A percentile compares a stretch with the other conserved stretches of the same genome.
Evolutionary conservation across 2,329 filamentous ascomycete species (phyloP).

Genomic region (Orbilia blumenaviensis): DNA sequence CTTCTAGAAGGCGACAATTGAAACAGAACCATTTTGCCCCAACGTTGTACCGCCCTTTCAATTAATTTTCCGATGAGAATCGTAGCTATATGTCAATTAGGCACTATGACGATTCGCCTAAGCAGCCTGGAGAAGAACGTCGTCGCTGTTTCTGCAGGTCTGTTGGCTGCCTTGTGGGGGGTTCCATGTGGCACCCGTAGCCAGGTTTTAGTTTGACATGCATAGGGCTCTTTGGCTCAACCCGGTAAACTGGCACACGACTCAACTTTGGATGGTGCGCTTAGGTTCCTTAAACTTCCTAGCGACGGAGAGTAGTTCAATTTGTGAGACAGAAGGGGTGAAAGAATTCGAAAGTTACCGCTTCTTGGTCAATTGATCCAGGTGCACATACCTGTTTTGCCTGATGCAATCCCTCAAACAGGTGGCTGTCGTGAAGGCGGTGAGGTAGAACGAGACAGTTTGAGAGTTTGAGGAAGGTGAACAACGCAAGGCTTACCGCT

Average conservation of each 20-base stretch:
- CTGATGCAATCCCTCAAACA: neutral
- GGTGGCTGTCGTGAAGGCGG: constrained; percentile 1
- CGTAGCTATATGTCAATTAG: constrained; percentile 26
- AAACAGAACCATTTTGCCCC: constrained; percentile 30
- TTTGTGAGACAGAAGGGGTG: constrained; percentile 42
- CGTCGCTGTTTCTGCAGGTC: constrained; percentile 48
- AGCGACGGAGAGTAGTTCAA: constrained; percentile 50
- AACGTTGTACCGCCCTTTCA: constrained; percentile 7
- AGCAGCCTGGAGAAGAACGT: constrained; percentile 27
- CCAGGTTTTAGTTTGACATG: constrained; percentile 41
- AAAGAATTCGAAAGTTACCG: constrained; percentile 37
- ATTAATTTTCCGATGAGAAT: constrained; percentile 43
- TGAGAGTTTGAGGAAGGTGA: constrained; percentile 44
- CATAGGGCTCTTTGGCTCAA: constrained; percentile 21
- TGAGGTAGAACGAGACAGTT: constrained; percentile 53
- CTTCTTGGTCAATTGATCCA: constrained; percentile 25
- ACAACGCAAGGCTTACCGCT: constrained; percentile 26
- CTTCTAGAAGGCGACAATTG: constrained; percentile 30
- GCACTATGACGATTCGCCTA: constrained; percentile 10
- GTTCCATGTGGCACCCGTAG: constrained; percentile 47
- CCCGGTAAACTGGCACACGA: constrained; percentile 51
- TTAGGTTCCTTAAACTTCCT: constrained; percentile 5
- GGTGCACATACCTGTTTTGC: constrained; percentile 41
- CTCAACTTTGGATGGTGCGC: constrained; percentile 12
- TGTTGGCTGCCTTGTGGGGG: constrained; percentile 32